Evolutionary conservation across 2,329 filamentous ascomycete genomes (phyloP).

Genomic region (Metarhizium humberi): DNA sequence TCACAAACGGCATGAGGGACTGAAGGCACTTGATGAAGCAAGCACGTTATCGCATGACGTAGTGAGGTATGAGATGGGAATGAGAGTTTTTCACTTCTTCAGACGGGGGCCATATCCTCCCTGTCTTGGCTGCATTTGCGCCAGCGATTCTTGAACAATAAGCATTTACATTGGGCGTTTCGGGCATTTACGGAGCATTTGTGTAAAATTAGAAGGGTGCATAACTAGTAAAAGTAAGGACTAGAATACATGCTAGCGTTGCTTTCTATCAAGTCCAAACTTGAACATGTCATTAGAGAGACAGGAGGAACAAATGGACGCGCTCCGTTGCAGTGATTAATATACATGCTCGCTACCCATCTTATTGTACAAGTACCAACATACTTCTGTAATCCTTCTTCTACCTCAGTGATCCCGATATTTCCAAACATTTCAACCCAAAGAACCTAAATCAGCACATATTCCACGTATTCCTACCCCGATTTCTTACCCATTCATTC

Average conservation of each 20-base stretch:
- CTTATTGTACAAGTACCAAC: background rate
- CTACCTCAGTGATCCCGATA: background rate
- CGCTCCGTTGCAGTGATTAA: background rate
- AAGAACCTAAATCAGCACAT: background rate
- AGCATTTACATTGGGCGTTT: constrained; percentile 1
- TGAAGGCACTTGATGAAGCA: background rate
- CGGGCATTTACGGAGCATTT: constrained; percentile 3
- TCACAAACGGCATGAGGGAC: background rate
- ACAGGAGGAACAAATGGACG: background rate
- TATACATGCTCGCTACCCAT: background rate
- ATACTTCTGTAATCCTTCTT: background rate
- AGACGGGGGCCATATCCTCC: background rate
- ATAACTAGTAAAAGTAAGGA: background rate
- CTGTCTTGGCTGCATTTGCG: background rate
- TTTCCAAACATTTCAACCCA: background rate
- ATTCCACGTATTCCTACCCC: background rate
- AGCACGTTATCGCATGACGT: background rate
- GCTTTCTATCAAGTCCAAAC: background rate
- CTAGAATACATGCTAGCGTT: background rate
- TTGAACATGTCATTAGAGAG: background rate
- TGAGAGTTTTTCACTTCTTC: background rate
- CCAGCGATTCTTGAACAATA: background rate
- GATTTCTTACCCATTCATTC: background rate
- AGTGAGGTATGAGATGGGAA: background rate
- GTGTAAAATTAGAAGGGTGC: background rate